Percentiles rank a stretch among this genome's conserved stretches.
Conservation (phyloP, 169 alveolate species). For the Plasmodium chabaudi region DNA sequence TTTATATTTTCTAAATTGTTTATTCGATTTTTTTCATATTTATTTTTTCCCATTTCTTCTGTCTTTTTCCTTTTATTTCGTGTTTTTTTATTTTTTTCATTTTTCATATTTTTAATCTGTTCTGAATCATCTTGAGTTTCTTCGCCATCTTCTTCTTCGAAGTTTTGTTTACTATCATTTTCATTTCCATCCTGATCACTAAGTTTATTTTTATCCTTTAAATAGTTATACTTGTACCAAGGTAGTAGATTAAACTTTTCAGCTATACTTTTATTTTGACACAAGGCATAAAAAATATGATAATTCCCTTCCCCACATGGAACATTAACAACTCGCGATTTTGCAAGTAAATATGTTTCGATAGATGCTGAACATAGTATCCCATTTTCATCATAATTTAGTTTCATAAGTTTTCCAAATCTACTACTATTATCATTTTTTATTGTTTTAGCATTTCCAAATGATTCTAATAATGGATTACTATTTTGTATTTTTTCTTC, state of each 20-base stretch:
- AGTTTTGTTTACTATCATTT: background rate
- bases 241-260: conserved; percentile 53
- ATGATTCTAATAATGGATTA: conserved; percentile 98
- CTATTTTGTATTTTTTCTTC: conserved; percentile 91
- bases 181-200: background rate
- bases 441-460: conserved; percentile 99
- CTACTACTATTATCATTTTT: conserved; percentile 98
- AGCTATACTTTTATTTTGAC: conserved; percentile 68
- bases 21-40: background rate
- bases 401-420: conserved; percentile 97
- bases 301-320: conserved; percentile 95
- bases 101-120: background rate
- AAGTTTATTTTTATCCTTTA: conserved; percentile 1
- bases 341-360: conserved; percentile 96
- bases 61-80: conserved; percentile 9
- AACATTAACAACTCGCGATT: conserved; percentile 93
- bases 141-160: background rate
- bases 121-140: background rate
- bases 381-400: conserved; percentile 92
- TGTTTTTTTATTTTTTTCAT: background rate
- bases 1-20: background rate
- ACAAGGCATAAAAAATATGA: conserved; percentile 96
- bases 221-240: conserved; percentile 71
- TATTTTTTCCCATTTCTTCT: background rate
- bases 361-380: conserved; percentile 94